Conservation (phyloP, 2,329 filamentous ascomycete genomes). For the Pseudogymnoascus sp. region DNA sequence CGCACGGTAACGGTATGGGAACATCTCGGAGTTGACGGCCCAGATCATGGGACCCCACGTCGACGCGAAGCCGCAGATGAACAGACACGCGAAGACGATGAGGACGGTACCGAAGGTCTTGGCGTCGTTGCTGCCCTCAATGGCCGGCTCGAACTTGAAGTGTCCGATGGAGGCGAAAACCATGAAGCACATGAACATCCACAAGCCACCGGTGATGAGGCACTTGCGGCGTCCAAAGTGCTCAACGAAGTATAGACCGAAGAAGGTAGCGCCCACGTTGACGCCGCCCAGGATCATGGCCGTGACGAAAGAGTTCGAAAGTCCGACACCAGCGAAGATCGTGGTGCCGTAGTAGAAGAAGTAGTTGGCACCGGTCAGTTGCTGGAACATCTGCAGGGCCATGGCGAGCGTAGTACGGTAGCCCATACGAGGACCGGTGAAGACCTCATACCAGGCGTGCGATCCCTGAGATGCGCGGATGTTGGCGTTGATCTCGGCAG, state of each 20-base stretch:
- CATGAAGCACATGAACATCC: conserved; percentile 61
- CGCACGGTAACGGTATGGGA: conserved; percentile 54
- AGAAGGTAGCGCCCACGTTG: conserved; percentile 61
- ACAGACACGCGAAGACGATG: conserved; percentile 67
- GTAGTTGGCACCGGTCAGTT: conserved; percentile 58
- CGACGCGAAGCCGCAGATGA: conserved; percentile 63
- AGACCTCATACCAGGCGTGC: conserved; percentile 58
- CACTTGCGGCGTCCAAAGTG: conserved; percentile 61
- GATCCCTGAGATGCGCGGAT: conserved; percentile 37
- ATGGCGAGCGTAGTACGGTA: conserved; percentile 61
- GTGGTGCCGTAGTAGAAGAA: conserved; percentile 61
- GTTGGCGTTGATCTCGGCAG: conserved; percentile 43
- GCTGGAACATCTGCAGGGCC: conserved; percentile 58
- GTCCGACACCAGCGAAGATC: conserved; percentile 60
- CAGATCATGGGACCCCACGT: conserved; percentile 67
- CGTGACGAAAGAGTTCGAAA: conserved; percentile 58
- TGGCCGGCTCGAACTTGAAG: conserved; percentile 45
- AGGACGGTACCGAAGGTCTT: conserved; percentile 53
- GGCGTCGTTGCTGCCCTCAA: conserved; percentile 32
- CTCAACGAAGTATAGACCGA: conserved; percentile 62
- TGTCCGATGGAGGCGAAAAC: conserved; percentile 48
- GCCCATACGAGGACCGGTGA: conserved; percentile 50
- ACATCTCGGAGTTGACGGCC: conserved; percentile 62
- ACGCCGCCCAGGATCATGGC: conserved; percentile 63
- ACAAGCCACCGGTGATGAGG: conserved; percentile 57